Evolutionary conservation across 2,329 filamentous ascomycete species (phyloP), one percentile per base, ranked within the genome.

Genomic region (Arachnopeziza araneosa): DNA sequence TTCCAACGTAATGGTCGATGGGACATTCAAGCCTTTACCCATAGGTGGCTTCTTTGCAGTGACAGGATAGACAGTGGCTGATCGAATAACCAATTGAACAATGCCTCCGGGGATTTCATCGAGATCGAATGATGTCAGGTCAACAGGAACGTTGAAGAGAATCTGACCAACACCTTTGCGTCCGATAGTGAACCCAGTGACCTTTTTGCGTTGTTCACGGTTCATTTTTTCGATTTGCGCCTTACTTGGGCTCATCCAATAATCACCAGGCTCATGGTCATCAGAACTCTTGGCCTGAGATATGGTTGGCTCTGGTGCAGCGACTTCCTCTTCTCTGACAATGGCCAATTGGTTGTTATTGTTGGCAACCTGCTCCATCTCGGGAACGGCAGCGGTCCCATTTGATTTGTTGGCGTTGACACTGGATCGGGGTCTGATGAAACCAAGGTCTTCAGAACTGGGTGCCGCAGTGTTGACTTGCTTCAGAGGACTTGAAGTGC

Each of bases 21-120:
- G 93, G 8, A 97, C 91, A 70, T 99, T 99, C 64, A 99, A 81
- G 6, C 91, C 93, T 70, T 92, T 91, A 60, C 96, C 95, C 60
- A 87, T 82, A 0, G 88, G 83, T 19, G 95, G 93, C 76, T 97
- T 99, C 71, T 86, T 86, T 5, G 83, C 81, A 50, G 86, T 79
- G 52, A 88, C 83, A 4, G 85, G 69, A 70, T 99, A 99, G 8
- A 98, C 95, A 0, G 93, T 96, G 24, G 91, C 91, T 9, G 88
- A 88, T 44, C 95, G 89, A 55, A 87, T 82, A 51, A 84, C 82
- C 54, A 98, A 84, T 56, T 86, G 80, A 44, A 98, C 89, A 67
- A 97, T 88, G 24, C 81, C 83, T 54, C 83, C 89, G 55, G 84
- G 88, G 24, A 99, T 82, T n/a, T 90, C 83, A 65, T 96, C 90